Base-by-base conservation (phyloP, 169 alveolate species). In the Plasmodium vivax region DNA sequence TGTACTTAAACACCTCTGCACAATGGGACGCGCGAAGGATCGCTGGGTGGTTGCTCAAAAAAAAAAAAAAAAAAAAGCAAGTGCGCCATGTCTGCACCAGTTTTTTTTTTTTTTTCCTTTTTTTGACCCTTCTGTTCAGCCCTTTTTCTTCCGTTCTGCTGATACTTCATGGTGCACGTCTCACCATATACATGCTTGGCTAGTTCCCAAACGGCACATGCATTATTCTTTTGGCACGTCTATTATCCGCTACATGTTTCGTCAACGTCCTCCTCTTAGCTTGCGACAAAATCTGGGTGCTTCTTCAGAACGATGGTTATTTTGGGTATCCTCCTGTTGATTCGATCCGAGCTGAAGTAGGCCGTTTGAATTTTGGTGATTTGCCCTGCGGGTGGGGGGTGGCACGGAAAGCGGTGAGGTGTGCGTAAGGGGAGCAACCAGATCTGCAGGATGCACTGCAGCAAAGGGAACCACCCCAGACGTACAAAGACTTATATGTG, bases 301-400 rank as follows among this genome's bases (percentile, higher is more conserved):
- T 72, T 92, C 56, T 75, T 92, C 32, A 92, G 34, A 6, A 95
- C 85, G 32, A 95, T 95, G 56, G 95, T 95, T 54, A 95, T 95
- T 94, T 95, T 95, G 19, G 97, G 97, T 41, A 95, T 94, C 71
- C 93, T 85, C 62, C 95, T 94, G 38, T 95, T 93, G 38, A 95
- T 91, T 54, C 96, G 83, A 41, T 95, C 97, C 10, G 96, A 93
- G 68, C 95, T 93, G 92, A 94, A 93, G 92, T 93, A 95, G 36
- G 97, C 94, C 68, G 97, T 95, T 93, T 85, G 90, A 43, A 95
- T 62, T 95, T 85, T 95, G 32, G 38, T 91, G 38, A 95, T 95
- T 92, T 82, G 92, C 14, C 96, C 97, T 95, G 62, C 72, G 83
- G 51, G n/a, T 62, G 82, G 38, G 34, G 73, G 23, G 14, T 47